phyloP scores from a whole-genome alignment of 257 asterid species.

The Penstemon newberryi region DNA sequence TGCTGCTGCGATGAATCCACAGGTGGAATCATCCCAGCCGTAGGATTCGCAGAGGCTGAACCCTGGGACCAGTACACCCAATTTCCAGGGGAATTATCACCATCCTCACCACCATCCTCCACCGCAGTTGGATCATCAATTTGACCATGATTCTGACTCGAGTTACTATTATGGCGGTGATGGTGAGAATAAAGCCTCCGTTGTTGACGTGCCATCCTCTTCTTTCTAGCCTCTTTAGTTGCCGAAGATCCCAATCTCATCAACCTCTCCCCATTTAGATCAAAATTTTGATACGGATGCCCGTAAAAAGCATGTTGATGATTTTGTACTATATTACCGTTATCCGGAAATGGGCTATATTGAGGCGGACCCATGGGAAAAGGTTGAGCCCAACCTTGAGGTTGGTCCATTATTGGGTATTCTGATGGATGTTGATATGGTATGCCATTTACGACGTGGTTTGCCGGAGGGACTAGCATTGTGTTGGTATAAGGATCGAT shows the following conservation, averaged over 20 bases:
- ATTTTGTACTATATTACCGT: constrained; percentile 12
- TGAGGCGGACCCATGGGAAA: constrained; percentile 40
- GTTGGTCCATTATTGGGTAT: constrained; percentile 47
- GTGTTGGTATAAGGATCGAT: constrained; percentile 38
- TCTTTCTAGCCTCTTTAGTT: constrained; percentile 90
- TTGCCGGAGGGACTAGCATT: constrained; percentile 21
- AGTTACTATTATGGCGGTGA: constrained; percentile 36
- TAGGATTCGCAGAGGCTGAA: constrained; percentile 22
- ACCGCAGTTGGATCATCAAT: constrained; percentile 28
- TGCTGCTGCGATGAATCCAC: constrained; percentile 30
- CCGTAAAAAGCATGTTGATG: constrained; percentile 40
- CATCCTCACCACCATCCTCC: constrained; percentile 27
- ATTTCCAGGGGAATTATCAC: constrained; percentile 30
- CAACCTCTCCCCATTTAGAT: constrained; percentile 48
- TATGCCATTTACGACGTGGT: constrained; percentile 43
- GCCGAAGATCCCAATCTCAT: constrained; percentile 64
- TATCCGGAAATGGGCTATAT: constrained; percentile 39
- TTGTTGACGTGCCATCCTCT: constrained; percentile 82
- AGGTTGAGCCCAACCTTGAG: constrained; percentile 50
- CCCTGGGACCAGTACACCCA: constrained; percentile 57
- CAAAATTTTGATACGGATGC: constrained; percentile 46
- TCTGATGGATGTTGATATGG: constrained; percentile 34
- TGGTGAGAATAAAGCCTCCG: constrained; percentile 50
- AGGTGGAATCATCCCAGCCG: constrained; percentile 27
- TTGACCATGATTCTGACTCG: constrained; percentile 34